Evolutionary conservation across 2,329 filamentous ascomycete species (phyloP).

Genomic region (Penicillium decumbens): DNA sequence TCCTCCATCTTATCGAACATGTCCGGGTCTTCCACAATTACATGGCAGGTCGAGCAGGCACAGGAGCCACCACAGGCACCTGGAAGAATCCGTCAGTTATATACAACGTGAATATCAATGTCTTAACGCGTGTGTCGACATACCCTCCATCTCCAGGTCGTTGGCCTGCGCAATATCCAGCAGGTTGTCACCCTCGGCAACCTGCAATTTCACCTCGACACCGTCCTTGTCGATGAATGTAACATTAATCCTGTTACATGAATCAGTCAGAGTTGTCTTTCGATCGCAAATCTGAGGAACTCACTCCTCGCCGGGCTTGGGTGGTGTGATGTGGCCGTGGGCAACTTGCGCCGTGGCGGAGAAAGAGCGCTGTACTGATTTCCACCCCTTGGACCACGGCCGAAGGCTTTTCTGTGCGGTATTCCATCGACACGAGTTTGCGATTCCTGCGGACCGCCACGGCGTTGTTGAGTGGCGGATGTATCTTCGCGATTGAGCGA

Average conservation of each 20-base stretch:
- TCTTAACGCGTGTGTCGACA: conserved; percentile 13
- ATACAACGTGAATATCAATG: background rate
- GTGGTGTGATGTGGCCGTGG: conserved; percentile 78
- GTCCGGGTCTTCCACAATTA: conserved; percentile 70
- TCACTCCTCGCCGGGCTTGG: conserved; percentile 89
- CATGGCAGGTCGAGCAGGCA: conserved; percentile 88
- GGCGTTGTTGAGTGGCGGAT: conserved; percentile 23
- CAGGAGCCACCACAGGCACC: conserved; percentile 91
- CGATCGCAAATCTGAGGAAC: conserved; percentile 29
- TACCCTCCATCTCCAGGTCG: conserved; percentile 94
- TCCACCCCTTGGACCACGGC: conserved; percentile 21
- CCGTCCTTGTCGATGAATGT: conserved; percentile 94
- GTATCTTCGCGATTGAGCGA: conserved; percentile 29
- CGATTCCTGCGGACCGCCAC: conserved; percentile 17
- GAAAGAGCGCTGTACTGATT: conserved; percentile 51
- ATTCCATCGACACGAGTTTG: conserved; percentile 11
- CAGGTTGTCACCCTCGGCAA: conserved; percentile 83
- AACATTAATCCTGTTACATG: conserved; percentile 63
- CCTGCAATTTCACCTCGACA: conserved; percentile 68
- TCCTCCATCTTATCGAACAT: conserved; percentile 75
- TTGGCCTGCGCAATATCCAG: conserved; percentile 92
- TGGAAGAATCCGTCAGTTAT: conserved; percentile 22
- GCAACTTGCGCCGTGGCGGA: conserved; percentile 56
- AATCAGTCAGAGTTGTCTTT: conserved; percentile 5
- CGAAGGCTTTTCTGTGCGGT: conserved; percentile 11